Evolutionary conservation across 1,284 basidiomycete species (phyloP), one percentile per base, ranked within the genome.

Genomic region (Chondrostereum purpureum): DNA sequence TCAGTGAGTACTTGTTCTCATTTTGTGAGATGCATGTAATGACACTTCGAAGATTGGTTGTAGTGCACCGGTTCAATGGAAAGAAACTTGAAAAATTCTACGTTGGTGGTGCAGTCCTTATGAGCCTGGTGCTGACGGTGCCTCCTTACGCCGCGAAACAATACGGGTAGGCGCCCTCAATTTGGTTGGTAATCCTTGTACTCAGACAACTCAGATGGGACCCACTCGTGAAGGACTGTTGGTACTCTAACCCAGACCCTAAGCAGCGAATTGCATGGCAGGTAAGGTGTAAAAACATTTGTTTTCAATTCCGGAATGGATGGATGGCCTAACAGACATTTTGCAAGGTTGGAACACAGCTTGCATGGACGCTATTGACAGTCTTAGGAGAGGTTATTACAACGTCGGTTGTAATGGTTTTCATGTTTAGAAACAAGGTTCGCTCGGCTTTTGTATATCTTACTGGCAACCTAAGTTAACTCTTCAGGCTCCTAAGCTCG

Each of bases 51-150:
- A 59, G 58, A 34, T 40, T 60, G 3, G 58, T 61, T 3, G 42
- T 59, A 14, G 55, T 53, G 1, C 51, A 54, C 43, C 43, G 46
- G 5, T 31, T 56, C 13, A 54, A 60, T 41, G 58, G 59, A 2
- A 52, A 53, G 17, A 51, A 23, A 33, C 48, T 59, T 44, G 59
- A 60, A 36, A 60, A 59, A 43, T 61, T 54, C 36, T 61, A 61
- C 41, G 14, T 60, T 10, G 19, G 51, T 16, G 52, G 44, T 12
- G 54, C 50, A 10, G 13, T 46, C 3, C 2, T 55, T 2, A 22
- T 57, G 8, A 50, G 49, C 16, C n/a, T 53, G 2, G 49, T 45
- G 1, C 40, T 55, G n/a, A 57, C 48, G 10, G 33, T 58, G 8
- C 48, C 52, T 4, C 45, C 55, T 12, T 54, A 52, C 20, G 55